Percentiles rank a stretch among this genome's conserved stretches.
These are phyloP conservation scores for Meira miltonrushii DNA, from an alignment of 1,284 basidiomycete genomes.

Conservation along the genomic window DNA sequence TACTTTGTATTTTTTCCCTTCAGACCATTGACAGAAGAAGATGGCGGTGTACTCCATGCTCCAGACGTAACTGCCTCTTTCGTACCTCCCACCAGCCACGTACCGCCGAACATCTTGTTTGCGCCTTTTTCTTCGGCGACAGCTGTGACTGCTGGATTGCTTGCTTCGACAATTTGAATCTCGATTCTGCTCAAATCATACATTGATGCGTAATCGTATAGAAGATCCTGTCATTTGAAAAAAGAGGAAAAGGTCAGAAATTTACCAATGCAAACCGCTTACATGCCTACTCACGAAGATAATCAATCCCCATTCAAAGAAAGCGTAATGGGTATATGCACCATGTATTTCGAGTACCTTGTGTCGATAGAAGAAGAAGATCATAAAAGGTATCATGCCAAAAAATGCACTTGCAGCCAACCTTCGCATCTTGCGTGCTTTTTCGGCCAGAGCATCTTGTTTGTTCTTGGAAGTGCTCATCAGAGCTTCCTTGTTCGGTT, in stretches of 20 bases:
- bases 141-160: background rate
- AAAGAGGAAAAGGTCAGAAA: background rate
- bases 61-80: conserved; percentile 26
- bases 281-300: conserved; percentile 27
- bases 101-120: conserved; percentile 19
- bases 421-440: conserved; percentile 29
- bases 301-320: conserved; percentile 49
- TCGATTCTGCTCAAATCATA: conserved; percentile 39
- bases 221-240: conserved; percentile 28
- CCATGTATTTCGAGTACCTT: conserved; percentile 39
- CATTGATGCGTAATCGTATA: conserved; percentile 39
- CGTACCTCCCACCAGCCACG: conserved; percentile 32
- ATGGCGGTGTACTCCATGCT: conserved; percentile 33
- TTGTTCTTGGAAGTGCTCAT: background rate
- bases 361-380: conserved; percentile 41
- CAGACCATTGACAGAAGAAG: background rate
- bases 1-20: conserved; percentile 7
- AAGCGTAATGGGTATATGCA: conserved; percentile 42
- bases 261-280: background rate
- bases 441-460: conserved; percentile 15
- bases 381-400: conserved; percentile 45
- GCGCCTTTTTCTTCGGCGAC: background rate
- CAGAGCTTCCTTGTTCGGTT: conserved; percentile 3
- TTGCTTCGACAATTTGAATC: conserved; percentile 34
- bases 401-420: conserved; percentile 36